Evolutionary conservation across 225 moss, liverwort and hornwort species (phyloP).

Genomic region (Physcomitrium patens): DNA sequence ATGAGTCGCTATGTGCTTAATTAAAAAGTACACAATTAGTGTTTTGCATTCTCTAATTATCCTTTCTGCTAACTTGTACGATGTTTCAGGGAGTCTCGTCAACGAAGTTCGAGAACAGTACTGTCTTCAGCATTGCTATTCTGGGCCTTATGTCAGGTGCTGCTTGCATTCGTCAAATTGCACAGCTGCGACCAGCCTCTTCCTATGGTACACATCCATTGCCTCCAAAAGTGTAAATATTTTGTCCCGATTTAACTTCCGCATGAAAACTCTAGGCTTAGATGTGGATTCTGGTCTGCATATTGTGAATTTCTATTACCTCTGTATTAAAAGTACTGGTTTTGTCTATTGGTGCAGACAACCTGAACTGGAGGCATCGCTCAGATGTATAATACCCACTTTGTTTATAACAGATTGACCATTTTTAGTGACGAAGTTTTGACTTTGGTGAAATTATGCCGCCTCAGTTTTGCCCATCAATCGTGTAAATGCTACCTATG

Average conservation of each 20-base stretch:
- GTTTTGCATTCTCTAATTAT: background rate
- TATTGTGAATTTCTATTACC: background rate
- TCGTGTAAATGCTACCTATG: background rate
- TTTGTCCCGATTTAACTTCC: slow-evolving; percentile 6
- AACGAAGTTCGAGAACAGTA: slow-evolving; percentile 37
- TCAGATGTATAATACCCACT: slow-evolving; percentile 27
- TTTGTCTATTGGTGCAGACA: slow-evolving; percentile 23
- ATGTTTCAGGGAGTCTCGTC: slow-evolving; percentile 22
- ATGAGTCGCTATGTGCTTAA: background rate
- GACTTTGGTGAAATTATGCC: background rate
- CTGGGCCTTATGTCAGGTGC: slow-evolving; percentile 45
- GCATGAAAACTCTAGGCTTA: background rate
- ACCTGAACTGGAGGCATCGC: slow-evolving; percentile 21
- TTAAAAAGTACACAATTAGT: background rate
- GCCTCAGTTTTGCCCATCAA: background rate
- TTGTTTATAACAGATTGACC: background rate
- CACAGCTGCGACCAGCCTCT: slow-evolving; percentile 24
- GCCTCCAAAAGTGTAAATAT: slow-evolving; percentile 2
- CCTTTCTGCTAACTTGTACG: slow-evolving; percentile 10
- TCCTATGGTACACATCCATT: slow-evolving; percentile 30
- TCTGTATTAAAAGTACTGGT: background rate
- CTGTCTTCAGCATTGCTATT: slow-evolving; percentile 33
- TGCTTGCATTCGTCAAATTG: slow-evolving; percentile 36
- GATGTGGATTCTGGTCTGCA: slow-evolving; percentile 10
- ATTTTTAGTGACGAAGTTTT: background rate